A percentile compares a stretch with the other conserved stretches of the same genome.
phyloP scores from a whole-genome alignment of 2,329 filamentous ascomycete genomes.

The Colletotrichum tanaceti region DNA sequence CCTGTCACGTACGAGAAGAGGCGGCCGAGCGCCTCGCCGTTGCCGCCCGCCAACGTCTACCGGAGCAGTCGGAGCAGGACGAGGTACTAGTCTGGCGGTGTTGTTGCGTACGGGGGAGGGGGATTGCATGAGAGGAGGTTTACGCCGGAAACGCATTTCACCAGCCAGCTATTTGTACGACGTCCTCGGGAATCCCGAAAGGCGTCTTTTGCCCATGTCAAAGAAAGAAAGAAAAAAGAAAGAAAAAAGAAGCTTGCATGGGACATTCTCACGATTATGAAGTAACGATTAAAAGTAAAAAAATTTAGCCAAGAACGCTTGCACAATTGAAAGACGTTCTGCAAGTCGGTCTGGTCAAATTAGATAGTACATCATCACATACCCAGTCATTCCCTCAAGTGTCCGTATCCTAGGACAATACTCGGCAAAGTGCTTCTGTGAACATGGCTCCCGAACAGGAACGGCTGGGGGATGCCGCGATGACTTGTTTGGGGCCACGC shows the following conservation, averaged over 20 bases:
- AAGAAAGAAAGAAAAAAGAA: no score
- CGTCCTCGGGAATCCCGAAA: not conserved
- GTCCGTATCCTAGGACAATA: no score
- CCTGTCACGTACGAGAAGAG: conserved; percentile 36
- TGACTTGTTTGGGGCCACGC: not conserved
- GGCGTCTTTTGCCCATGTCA: not conserved
- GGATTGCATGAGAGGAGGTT: not conserved
- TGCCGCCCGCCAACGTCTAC: conserved; percentile 28
- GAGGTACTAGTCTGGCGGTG: conserved; percentile 14
- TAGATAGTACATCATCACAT: no score
- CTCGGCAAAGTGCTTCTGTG: no score
- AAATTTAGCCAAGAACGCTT: not conserved
- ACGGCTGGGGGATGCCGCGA: no score
- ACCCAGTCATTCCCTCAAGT: no score
- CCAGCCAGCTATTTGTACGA: not conserved
- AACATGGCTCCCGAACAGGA: no score
- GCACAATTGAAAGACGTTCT: not conserved
- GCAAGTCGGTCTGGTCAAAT: not conserved
- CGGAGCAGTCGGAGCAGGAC: conserved; percentile 31
- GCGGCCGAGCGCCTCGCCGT: conserved; percentile 25
- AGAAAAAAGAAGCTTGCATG: not conserved
- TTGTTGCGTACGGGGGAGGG: no score
- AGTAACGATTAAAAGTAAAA: no score
- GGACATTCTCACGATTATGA: not conserved
- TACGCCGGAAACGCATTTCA: not conserved